Conservation (phyloP, 208 protist species). For the Trypanosoma conorhini region DNA sequence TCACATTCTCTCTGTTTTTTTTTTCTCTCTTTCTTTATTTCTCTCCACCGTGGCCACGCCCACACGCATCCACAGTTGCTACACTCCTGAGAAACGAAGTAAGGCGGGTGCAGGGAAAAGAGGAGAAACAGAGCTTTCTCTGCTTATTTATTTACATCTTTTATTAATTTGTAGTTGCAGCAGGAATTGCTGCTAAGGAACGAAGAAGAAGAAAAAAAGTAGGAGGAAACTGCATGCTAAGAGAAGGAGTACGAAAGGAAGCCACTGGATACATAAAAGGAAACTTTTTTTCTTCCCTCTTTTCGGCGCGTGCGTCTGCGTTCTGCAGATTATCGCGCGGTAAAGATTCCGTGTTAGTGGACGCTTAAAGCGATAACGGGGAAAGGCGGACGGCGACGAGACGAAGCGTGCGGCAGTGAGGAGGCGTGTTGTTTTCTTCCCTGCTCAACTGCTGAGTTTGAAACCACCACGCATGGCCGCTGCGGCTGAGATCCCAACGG, state of each 20-base stretch:
- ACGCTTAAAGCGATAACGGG: background rate
- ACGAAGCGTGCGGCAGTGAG: background rate
- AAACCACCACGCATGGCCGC: background rate
- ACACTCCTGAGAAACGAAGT: background rate
- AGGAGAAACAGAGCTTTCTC: background rate
- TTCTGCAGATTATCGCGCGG: background rate
- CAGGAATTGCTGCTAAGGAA: background rate
- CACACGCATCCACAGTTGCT: background rate
- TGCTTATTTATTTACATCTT: background rate
- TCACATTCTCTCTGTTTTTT: background rate
- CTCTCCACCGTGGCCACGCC: background rate
- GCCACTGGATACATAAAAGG: background rate
- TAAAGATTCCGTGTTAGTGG: background rate
- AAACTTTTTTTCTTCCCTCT: background rate
- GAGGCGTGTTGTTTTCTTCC: background rate
- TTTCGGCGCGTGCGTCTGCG: background rate
- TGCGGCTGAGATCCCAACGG: background rate
- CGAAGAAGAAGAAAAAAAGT: background rate
- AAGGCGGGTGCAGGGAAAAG: background rate
- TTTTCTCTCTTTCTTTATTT: constrained; percentile 7
- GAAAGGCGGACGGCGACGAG: background rate
- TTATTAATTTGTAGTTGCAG: background rate
- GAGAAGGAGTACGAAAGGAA: background rate
- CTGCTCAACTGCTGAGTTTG: background rate
- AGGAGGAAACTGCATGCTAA: background rate